phyloP scores from a whole-genome alignment of 2,329 filamentous ascomycete species.

The Talaromyces funiculosus region DNA sequence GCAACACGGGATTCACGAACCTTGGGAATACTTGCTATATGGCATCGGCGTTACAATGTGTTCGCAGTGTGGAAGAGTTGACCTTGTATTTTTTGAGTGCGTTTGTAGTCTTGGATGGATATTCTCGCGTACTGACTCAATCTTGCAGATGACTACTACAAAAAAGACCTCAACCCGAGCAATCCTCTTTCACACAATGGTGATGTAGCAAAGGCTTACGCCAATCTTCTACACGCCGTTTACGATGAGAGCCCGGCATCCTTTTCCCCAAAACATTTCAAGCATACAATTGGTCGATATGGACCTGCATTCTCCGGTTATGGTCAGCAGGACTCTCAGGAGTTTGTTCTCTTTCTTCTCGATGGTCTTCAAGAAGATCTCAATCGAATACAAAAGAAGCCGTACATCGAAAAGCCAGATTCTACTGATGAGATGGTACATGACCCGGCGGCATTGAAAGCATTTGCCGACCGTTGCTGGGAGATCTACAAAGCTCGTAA shows the following conservation, averaged over 20 bases:
- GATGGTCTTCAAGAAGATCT: conserved; percentile 94
- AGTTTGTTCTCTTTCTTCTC: conserved; percentile 90
- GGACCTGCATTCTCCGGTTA: conserved; percentile 87
- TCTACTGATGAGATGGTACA: conserved; percentile 94
- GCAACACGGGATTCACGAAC: conserved; percentile 79
- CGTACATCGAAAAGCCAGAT: conserved; percentile 95
- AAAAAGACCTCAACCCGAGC: conserved; percentile 72
- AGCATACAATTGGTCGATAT: conserved; percentile 71
- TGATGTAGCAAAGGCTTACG: conserved; percentile 79
- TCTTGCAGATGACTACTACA: conserved; percentile 56
- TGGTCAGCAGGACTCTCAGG: conserved; percentile 94
- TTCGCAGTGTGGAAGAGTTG: conserved; percentile 87
- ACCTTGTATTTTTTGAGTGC: conserved; percentile 77
- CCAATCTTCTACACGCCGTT: conserved; percentile 67
- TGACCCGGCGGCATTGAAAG: conserved; percentile 70
- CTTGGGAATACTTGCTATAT: conserved; percentile 98
- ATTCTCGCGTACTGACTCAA: conserved; percentile 8
- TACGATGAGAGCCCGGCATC: conserved; percentile 66
- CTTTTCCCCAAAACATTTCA: conserved; percentile 75
- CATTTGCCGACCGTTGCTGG: conserved; percentile 84
- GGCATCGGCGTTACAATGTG: conserved; percentile 94
- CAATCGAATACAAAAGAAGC: conserved; percentile 89
- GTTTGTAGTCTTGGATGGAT: conserved; percentile 8
- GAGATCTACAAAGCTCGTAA: conserved; percentile 88
- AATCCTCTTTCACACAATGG: conserved; percentile 85